phyloP scores from a whole-genome alignment of 257 asterid species.

The Echites panduratus region DNA sequence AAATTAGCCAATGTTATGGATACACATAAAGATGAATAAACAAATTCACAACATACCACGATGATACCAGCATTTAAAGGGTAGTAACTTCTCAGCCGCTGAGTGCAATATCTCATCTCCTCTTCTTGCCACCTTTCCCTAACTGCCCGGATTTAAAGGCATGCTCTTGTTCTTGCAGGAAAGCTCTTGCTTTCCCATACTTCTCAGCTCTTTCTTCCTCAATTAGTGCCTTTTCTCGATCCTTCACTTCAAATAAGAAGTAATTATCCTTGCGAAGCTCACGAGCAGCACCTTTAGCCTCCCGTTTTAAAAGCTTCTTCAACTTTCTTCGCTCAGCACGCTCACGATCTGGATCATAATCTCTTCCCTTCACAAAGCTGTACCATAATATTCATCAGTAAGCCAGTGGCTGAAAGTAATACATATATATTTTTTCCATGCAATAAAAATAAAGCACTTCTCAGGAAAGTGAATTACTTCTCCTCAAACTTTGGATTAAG shows the following conservation, averaged over 20 bases:
- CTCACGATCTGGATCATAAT: slow-evolving; percentile 94
- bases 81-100: background rate
- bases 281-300: slow-evolving; percentile 69
- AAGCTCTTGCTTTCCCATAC: slow-evolving; percentile 58
- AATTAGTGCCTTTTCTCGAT: slow-evolving; percentile 39
- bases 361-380: slow-evolving; percentile 96
- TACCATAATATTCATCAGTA: slow-evolving; percentile 15
- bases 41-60: background rate
- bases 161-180: slow-evolving; percentile 96
- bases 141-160: slow-evolving; percentile 89
- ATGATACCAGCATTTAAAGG: background rate
- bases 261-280: slow-evolving; percentile 80
- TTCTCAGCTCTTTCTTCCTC: slow-evolving; percentile 68
- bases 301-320: slow-evolving; percentile 51
- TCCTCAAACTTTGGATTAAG: slow-evolving; percentile 89
- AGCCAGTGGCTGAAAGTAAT: background rate
- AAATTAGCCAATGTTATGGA: background rate
- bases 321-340: slow-evolving; percentile 69
- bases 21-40: background rate
- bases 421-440: background rate
- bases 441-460: background rate
- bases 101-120: slow-evolving; percentile 40
- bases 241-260: slow-evolving; percentile 69
- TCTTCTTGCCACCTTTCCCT: slow-evolving; percentile 71
- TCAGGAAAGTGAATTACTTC: slow-evolving; percentile 32